A percentile compares a stretch with the other conserved stretches of the same genome.
Evolutionary conservation across 352 stramenopile genomes (phyloP).

Genomic region (Aphanomyces euteiches): DNA sequence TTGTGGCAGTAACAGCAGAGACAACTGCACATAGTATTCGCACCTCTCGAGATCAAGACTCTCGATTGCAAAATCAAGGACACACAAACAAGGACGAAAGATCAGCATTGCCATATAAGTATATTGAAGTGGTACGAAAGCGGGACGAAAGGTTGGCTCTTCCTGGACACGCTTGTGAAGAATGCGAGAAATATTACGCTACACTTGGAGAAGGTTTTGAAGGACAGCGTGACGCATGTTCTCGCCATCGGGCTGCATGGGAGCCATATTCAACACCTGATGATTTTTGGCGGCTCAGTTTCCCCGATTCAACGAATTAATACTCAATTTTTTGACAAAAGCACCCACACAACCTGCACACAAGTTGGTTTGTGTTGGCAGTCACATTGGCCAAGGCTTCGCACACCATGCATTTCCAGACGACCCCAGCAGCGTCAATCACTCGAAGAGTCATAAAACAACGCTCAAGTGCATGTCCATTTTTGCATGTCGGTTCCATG

Average conservation of each 20-base stretch:
- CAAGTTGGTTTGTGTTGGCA: slow-evolving; percentile 36
- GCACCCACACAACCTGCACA: slow-evolving; percentile 68
- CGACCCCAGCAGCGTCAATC: slow-evolving; percentile 53
- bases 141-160: slow-evolving; percentile 53
- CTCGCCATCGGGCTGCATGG: slow-evolving; percentile 66
- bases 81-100: not conserved
- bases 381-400: slow-evolving; percentile 58
- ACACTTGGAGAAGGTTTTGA: slow-evolving; percentile 51
- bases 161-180: slow-evolving; percentile 58
- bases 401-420: slow-evolving; percentile 82
- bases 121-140: slow-evolving; percentile 81
- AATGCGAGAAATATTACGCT: slow-evolving; percentile 79
- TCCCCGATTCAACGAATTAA: slow-evolving; percentile 54
- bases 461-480: slow-evolving; percentile 60
- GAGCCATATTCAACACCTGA: slow-evolving; percentile 77
- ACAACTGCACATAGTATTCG: too few species aligned
- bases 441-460: slow-evolving; percentile 75
- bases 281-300: slow-evolving; percentile 81
- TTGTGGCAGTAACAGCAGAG: too few species aligned
- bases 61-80: too few species aligned
- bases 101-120: slow-evolving; percentile 34
- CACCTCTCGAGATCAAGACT: too few species aligned
- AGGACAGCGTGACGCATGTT: slow-evolving; percentile 57
- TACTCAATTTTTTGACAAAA: slow-evolving; percentile 33
- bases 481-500: slow-evolving; percentile 53